phyloP scores from a whole-genome alignment of 257 asterid species.

The Anisodus tanguticus region DNA sequence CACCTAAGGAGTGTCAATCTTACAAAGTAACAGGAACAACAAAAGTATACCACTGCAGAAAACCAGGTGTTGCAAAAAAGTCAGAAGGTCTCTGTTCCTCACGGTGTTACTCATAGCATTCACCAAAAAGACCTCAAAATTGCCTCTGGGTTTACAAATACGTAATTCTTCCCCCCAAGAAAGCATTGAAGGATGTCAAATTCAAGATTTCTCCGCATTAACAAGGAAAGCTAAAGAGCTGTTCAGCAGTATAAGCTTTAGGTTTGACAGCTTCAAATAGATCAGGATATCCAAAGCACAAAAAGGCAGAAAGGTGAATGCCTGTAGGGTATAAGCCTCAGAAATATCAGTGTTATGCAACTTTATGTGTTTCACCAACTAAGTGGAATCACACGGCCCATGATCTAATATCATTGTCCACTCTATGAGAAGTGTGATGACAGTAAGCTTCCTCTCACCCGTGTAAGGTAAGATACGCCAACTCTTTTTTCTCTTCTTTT shows the following conservation, averaged over 20 bases:
- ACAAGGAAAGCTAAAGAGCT: background rate
- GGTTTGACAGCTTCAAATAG: constrained; percentile 7
- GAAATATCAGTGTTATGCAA: background rate
- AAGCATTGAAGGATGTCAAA: constrained; percentile 4
- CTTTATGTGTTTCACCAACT: background rate
- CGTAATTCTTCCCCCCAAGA: background rate
- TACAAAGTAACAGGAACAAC: background rate
- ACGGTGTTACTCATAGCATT: background rate
- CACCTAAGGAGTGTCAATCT: constrained; percentile 3
- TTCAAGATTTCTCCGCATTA: constrained; percentile 7
- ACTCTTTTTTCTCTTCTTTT: background rate
- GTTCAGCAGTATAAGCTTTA: background rate
- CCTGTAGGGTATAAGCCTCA: background rate
- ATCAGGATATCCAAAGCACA: constrained; percentile 1
- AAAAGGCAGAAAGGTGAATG: background rate
- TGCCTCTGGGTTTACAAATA: background rate
- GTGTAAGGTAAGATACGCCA: background rate
- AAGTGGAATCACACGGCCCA: background rate
- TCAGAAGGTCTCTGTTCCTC: background rate
- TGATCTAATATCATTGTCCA: background rate
- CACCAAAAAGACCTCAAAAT: background rate
- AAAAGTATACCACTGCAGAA: background rate
- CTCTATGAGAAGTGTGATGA: background rate
- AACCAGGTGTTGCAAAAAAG: background rate
- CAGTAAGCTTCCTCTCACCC: background rate